Percentiles rank a stretch among this genome's conserved stretches.
Evolutionary conservation across 768 basidiomycete genomes (phyloP).

Genomic region (Tulasnella sp.): DNA sequence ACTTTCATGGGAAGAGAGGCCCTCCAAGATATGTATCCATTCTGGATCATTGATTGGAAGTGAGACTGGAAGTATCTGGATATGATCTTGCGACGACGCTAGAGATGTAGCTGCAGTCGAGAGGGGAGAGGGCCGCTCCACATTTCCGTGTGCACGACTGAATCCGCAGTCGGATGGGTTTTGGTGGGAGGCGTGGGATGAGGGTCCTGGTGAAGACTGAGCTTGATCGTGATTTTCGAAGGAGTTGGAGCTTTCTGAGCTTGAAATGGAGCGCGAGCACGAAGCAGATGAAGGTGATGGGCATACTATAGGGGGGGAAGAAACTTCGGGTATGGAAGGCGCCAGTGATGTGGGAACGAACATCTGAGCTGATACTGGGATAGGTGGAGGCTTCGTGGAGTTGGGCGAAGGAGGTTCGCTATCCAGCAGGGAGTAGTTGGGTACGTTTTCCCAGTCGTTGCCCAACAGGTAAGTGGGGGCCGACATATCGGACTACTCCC

Average conservation of each 20-base stretch:
- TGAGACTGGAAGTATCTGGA: neutral
- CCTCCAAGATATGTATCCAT: neutral
- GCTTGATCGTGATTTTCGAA: neutral
- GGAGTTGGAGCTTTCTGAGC: neutral
- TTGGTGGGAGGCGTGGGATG: neutral
- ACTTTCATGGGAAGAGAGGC: neutral
- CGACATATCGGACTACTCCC: neutral
- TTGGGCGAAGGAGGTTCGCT: too few relatives aligned
- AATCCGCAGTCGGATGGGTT: neutral
- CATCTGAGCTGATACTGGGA: neutral
- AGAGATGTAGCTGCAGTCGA: neutral
- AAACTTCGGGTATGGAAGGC: neutral
- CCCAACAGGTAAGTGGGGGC: neutral
- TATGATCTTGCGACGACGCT: neutral
- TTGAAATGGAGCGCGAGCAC: neutral
- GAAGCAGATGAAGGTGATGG: neutral
- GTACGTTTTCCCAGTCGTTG: neutral
- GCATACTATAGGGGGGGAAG: neutral
- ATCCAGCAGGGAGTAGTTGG: neutral
- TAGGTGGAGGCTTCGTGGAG: neutral
- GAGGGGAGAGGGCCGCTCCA: neutral
- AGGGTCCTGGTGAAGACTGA: neutral
- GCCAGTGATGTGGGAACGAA: neutral
- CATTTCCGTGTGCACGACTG: neutral
- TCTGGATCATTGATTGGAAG: neutral